Evolutionary conservation across 225 moss, liverwort and hornwort species (phyloP).

Genomic region (Physcomitrium patens): DNA sequence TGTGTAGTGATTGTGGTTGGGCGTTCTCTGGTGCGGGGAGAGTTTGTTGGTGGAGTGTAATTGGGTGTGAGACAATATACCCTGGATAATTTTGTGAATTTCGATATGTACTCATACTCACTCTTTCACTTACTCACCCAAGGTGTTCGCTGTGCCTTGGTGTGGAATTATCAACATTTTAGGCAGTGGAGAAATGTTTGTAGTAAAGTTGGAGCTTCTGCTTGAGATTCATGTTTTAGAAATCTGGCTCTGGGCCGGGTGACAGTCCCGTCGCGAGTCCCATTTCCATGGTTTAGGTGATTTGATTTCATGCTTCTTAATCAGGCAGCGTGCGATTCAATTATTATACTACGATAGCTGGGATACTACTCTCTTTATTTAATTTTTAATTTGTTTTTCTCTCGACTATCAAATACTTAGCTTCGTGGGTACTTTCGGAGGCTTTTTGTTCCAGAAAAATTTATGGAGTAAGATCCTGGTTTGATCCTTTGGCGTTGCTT

Average conservation of each 20-base stretch:
- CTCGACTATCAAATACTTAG: not conserved
- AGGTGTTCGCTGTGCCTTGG: not conserved
- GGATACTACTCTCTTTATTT: not conserved
- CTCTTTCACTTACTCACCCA: no score
- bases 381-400: no score
- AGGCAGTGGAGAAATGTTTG: not conserved
- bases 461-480: not conserved
- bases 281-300: slow-evolving; percentile 21
- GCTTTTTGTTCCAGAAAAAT: slow-evolving; percentile 22
- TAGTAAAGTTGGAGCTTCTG: slow-evolving; percentile 11
- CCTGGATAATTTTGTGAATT: not conserved
- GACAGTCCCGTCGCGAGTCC: slow-evolving; percentile 1
- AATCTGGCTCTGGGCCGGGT: not conserved
- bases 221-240: not conserved
- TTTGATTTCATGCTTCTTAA: slow-evolving; percentile 22
- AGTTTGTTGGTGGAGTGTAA: not conserved
- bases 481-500: slow-evolving; percentile 23
- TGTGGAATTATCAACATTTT: slow-evolving; percentile 2
- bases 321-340: not conserved
- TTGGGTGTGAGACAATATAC: not conserved
- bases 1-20: no score
- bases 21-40: not conserved
- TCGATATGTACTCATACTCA: not conserved
- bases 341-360: slow-evolving; percentile 1
- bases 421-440: slow-evolving; percentile 12